These are phyloP conservation scores for Phytophthora fragariaefolia DNA, from an alignment of 352 stramenopile species.

Conservation along the genomic window DNA sequence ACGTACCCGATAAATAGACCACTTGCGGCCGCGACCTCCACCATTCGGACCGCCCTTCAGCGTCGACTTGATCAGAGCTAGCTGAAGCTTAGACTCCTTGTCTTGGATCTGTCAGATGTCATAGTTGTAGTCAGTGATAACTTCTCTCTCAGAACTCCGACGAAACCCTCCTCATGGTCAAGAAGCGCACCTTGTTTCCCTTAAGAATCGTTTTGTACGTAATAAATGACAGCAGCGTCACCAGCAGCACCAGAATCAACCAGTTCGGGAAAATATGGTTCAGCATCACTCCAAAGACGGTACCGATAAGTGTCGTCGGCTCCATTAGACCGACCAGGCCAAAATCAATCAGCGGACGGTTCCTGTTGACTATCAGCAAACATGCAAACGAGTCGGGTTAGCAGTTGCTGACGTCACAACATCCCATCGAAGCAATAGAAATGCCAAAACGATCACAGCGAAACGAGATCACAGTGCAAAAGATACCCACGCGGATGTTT, in stretches of 20 bases:
- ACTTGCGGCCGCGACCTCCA: constrained; percentile 48
- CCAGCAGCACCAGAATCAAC: constrained; percentile 74
- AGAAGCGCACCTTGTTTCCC: constrained; percentile 63
- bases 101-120: constrained; percentile 64
- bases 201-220: constrained; percentile 76
- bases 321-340: constrained; percentile 98
- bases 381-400: too few species aligned
- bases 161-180: too few species aligned
- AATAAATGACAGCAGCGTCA: constrained; percentile 70
- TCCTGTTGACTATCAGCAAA: constrained; percentile 56
- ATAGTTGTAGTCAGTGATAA: too few species aligned
- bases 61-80: constrained; percentile 51
- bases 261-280: constrained; percentile 83
- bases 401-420: too few species aligned
- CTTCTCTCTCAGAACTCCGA: too few species aligned
- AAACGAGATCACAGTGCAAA: too few species aligned
- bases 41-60: constrained; percentile 51
- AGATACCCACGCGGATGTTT: constrained; percentile 90
- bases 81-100: constrained; percentile 53
- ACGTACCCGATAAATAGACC: constrained; percentile 67
- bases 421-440: too few species aligned
- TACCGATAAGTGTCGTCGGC: constrained; percentile 84
- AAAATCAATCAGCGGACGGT: constrained; percentile 96
- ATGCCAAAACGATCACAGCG: too few species aligned
- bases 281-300: constrained; percentile 78